phyloP scores from a whole-genome alignment of 2,329 filamentous ascomycete species.

The Zymoseptoria passerinii region DNA sequence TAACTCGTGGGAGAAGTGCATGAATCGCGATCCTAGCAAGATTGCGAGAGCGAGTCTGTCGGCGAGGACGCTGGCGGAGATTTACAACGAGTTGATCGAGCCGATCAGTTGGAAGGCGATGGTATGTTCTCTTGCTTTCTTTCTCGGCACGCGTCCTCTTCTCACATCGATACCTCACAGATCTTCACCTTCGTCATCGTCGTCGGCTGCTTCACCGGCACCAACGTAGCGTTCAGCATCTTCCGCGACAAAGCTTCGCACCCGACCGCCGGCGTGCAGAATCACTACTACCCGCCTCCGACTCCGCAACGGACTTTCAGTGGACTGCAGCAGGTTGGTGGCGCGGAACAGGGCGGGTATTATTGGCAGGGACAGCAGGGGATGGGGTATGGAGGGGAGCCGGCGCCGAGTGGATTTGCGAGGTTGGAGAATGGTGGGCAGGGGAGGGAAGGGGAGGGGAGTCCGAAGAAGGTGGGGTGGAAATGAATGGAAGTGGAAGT shows the following conservation, averaged over 20 bases:
- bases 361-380: not conserved
- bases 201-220: conserved; percentile 47
- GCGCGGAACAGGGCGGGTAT: not conserved
- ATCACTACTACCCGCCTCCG: conserved; percentile 24
- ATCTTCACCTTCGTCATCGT: conserved; percentile 42
- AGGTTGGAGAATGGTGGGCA: not conserved
- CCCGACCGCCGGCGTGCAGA: conserved; percentile 17
- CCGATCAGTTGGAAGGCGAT: conserved; percentile 80
- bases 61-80: conserved; percentile 80
- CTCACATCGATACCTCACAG: not conserved
- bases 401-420: not conserved
- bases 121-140: conserved; percentile 32
- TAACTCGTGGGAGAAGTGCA: conserved; percentile 75
- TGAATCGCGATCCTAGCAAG: conserved; percentile 70
- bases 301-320: conserved; percentile 29
- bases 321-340: conserved; percentile 11
- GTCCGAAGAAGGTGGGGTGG: not conserved
- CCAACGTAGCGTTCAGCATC: conserved; percentile 53
- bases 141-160: conserved; percentile 13
- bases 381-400: not conserved
- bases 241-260: conserved; percentile 38
- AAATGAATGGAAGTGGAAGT: not conserved
- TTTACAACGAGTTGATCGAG: conserved; percentile 89
- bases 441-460: not conserved
- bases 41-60: conserved; percentile 74